Evolutionary conservation across 768 basidiomycete species (phyloP), one percentile per base, ranked within the genome.

Genomic region (Suillus subalutaceus): DNA sequence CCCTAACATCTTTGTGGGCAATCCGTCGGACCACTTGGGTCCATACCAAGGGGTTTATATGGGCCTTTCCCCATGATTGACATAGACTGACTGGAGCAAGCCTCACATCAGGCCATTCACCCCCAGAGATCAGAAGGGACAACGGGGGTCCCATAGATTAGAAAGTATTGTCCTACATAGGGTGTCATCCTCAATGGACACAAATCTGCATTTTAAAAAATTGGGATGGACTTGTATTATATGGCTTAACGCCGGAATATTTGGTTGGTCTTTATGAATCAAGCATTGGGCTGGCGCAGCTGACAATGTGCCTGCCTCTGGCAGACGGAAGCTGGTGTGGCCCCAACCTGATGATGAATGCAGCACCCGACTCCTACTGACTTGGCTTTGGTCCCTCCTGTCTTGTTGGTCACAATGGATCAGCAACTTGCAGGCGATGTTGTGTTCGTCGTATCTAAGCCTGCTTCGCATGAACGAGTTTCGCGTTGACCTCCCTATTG

Each of bases 21-120:
- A 87, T 62, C 77, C 85, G 52, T 61, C 83, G 7, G 72, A 91
- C 71, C 90, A 91, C 74, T 72, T 86, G 56, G 89, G 89, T 67
- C 81, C 83, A 5, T 85, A 83, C 67, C 74, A 87, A 63, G 87
- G 86, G 26, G 83, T 88, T 60, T 78, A 70, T 64, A 83, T 89
- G 53, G 88, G 88, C 46, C 85, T 83, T 43, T 75, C 69, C 71
- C 71, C 69, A 18, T 75, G 65, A 73, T 63, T 59, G 20, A 10
- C 44, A 44, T 20, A 8, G 20, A 46, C 44, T 46, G 44, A 35
- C 35, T 35, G 35, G 44, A 20, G 3, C 44, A n/a, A 18, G 9
- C 44, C 20, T 46, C 18, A n/a, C 44, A 20, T 20, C 7, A 20
- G 7, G 43, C 7, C 18, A 44, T 46, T 46, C 20, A 1, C 44